Evolutionary conservation across 2,329 filamentous ascomycete species (phyloP).

Genomic region (Ploettnerulaceae sp.): DNA sequence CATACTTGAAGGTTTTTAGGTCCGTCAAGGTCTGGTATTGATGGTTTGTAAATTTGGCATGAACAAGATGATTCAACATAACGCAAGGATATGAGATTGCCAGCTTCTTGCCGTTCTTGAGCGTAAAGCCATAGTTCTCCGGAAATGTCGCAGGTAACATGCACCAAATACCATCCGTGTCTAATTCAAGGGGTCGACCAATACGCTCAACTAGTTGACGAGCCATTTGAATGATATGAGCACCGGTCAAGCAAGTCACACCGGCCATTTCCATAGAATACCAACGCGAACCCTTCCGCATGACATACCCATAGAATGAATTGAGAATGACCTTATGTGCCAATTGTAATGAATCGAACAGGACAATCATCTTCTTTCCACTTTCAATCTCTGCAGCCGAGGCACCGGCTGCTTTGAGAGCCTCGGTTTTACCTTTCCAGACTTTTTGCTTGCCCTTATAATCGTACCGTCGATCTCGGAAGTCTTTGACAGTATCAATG

Average conservation of each 20-base stretch:
- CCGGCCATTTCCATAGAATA: conserved; percentile 99
- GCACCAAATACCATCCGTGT: conserved; percentile 99
- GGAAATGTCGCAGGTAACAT: conserved; percentile 95
- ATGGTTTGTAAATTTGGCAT: conserved; percentile 91
- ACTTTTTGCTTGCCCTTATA: conserved; percentile 98
- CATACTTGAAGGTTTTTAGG: conserved; percentile 75
- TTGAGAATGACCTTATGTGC: conserved; percentile 99
- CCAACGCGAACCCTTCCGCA: conserved; percentile 98
- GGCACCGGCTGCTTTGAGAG: conserved; percentile 78
- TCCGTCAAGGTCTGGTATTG: conserved; percentile 92
- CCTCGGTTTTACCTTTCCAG: conserved; percentile 95
- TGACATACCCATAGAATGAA: conserved; percentile 98
- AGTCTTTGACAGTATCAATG: conserved; percentile 91
- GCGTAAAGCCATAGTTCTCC: conserved; percentile 89
- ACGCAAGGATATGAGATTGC: conserved; percentile 97
- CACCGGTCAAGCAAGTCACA: conserved; percentile 93
- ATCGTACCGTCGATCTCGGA: conserved; percentile 94
- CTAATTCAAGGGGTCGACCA: conserved; percentile 85
- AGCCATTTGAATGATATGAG: conserved; percentile 94
- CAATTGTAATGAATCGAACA: conserved; percentile 93
- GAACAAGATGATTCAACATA: conserved; percentile 97
- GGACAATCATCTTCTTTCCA: conserved; percentile 96
- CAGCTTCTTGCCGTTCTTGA: conserved; percentile 94
- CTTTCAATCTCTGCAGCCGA: conserved; percentile 73
- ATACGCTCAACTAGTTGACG: conserved; percentile 89